A percentile compares a stretch with the other conserved stretches of the same genome.
Evolutionary conservation across 2,329 filamentous ascomycete species (phyloP).

Genomic region (Penicillium glabrum): DNA sequence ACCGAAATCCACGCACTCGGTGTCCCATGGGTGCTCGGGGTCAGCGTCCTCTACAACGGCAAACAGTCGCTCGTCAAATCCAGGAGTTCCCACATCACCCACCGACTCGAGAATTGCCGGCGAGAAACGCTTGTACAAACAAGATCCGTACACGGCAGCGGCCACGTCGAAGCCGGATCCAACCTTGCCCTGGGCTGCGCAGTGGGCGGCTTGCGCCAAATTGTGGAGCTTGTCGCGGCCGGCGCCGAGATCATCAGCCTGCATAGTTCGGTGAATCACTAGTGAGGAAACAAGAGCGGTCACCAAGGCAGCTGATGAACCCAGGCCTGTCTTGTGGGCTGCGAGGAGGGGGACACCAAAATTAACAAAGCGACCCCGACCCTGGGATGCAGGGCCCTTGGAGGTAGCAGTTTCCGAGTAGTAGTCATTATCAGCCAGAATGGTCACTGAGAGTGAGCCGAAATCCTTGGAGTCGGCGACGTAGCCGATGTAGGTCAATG

Average conservation of each 20-base stretch:
- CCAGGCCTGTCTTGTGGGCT: slow-evolving; percentile 93
- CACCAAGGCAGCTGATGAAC: slow-evolving; percentile 90
- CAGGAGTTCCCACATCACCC: slow-evolving; percentile 64
- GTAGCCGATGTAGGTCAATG: slow-evolving; percentile 71
- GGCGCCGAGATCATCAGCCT: slow-evolving; percentile 43
- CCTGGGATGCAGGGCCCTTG: slow-evolving; percentile 31
- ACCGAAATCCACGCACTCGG: slow-evolving; percentile 67
- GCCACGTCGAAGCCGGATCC: slow-evolving; percentile 96
- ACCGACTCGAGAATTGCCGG: slow-evolving; percentile 68
- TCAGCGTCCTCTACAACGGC: slow-evolving; percentile 63
- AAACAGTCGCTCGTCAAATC: slow-evolving; percentile 67
- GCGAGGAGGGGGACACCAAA: slow-evolving; percentile 73
- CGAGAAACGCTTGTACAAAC: slow-evolving; percentile 88
- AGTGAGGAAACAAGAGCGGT: slow-evolving; percentile 69
- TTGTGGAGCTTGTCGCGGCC: slow-evolving; percentile 75
- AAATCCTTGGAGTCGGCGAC: slow-evolving; percentile 55
- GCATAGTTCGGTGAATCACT: slow-evolving; percentile 45
- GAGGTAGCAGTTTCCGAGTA: slow-evolving; percentile 70
- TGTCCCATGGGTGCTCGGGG: slow-evolving; percentile 67
- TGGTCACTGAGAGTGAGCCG: slow-evolving; percentile 71
- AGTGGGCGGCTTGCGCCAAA: slow-evolving; percentile 89
- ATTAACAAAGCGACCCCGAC: slow-evolving; percentile 64
- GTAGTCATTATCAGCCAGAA: slow-evolving; percentile 94
- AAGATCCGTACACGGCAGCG: slow-evolving; percentile 87
- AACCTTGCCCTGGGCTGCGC: slow-evolving; percentile 93